Evolutionary conservation across 2,329 filamentous ascomycete genomes (phyloP).

Genomic region (Alternaria panax): DNA sequence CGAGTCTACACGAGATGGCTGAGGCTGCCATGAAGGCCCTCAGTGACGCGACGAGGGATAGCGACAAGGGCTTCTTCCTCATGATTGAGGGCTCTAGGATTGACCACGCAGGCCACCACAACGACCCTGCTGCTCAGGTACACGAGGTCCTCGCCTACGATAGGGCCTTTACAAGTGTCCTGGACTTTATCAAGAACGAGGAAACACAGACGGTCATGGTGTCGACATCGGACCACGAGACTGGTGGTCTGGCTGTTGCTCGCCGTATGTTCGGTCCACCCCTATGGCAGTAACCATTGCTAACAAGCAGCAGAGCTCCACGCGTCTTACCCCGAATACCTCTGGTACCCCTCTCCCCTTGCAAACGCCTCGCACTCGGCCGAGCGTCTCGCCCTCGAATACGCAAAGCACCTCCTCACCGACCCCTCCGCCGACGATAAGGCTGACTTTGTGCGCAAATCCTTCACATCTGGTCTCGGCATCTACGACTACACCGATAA

Average conservation of each 20-base stretch:
- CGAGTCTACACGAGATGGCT: conserved; percentile 91
- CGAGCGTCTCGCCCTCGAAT: conserved; percentile 71
- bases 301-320: conserved; percentile 60
- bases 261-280: conserved; percentile 64
- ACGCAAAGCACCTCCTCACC: conserved; percentile 65
- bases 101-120: conserved; percentile 82
- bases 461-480: conserved; percentile 76
- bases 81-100: conserved; percentile 98
- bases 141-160: conserved; percentile 97
- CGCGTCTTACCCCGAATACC: conserved; percentile 69
- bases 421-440: conserved; percentile 40
- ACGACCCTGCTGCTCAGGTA: conserved; percentile 63
- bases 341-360: conserved; percentile 84
- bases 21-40: conserved; percentile 80
- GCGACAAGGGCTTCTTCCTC: conserved; percentile 93
- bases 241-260: conserved; percentile 84
- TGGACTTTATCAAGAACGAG: conserved; percentile 82
- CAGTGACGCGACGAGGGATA: conserved; percentile 79
- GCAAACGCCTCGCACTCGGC: conserved; percentile 79
- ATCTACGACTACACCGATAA: conserved; percentile 74
- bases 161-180: conserved; percentile 78
- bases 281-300: background rate
- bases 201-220: conserved; percentile 81
- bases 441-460: conserved; percentile 68
- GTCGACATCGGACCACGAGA: conserved; percentile 94